Evolutionary conservation across 345 rosid species (phyloP).

Genomic region (Heritiera littoralis): DNA sequence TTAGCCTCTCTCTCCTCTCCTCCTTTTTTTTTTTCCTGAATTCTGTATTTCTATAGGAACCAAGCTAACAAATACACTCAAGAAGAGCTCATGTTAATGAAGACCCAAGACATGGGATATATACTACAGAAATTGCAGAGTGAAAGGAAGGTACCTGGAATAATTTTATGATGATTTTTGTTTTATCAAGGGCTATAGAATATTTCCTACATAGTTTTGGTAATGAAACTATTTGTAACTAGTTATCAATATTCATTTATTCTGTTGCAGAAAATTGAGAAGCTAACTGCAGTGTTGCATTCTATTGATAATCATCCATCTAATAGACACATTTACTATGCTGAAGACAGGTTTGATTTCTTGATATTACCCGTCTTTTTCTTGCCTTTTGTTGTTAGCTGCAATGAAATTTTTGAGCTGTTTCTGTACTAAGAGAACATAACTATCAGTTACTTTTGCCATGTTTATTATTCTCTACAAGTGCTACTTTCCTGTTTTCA

Average conservation of each 20-base stretch:
- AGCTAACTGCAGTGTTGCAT: constrained; percentile 66
- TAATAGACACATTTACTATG: constrained; percentile 65
- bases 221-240: neutral
- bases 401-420: neutral
- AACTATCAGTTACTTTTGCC: neutral
- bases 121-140: constrained; percentile 78
- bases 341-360: constrained; percentile 71
- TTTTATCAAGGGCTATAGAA: neutral
- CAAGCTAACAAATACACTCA: constrained; percentile 68
- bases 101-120: constrained; percentile 91
- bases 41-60: constrained; percentile 43
- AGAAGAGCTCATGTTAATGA: constrained; percentile 86
- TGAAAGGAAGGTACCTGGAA: constrained; percentile 59
- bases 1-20: neutral
- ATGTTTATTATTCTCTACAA: too few species aligned
- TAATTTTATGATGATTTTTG: neutral
- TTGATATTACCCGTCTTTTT: neutral
- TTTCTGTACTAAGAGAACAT: neutral
- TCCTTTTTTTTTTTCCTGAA: neutral
- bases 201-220: neutral
- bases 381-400: neutral
- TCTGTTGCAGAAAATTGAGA: constrained; percentile 77
- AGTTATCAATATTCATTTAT: neutral
- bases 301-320: constrained; percentile 53
- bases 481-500: neutral